phyloP scores from a whole-genome alignment of 805 yeast genomes.

The Ogataea pini region DNA sequence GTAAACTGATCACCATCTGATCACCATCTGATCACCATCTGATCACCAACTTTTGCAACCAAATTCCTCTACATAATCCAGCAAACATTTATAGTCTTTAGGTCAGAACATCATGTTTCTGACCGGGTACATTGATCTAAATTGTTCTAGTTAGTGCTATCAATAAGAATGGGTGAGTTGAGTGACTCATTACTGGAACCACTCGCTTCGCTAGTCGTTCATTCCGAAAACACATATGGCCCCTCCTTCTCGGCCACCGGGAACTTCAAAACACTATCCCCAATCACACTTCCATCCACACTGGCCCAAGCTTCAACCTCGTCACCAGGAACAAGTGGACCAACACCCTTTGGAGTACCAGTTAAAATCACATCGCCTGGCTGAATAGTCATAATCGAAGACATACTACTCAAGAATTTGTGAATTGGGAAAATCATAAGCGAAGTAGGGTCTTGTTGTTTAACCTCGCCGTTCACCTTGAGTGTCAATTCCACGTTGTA shows the following conservation, averaged over 20 bases:
- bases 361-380: slow-evolving; percentile 91
- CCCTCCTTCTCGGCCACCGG: slow-evolving; percentile 59
- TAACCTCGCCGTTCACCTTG: slow-evolving; percentile 66
- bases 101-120: background rate
- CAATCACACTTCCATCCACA: slow-evolving; percentile 56
- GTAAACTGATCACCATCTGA: no score
- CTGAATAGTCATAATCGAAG: slow-evolving; percentile 86
- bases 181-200: no score
- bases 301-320: slow-evolving; percentile 61
- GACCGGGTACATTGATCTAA: background rate
- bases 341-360: slow-evolving; percentile 99
- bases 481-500: slow-evolving; percentile 65
- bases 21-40: no score
- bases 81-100: no score
- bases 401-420: slow-evolving; percentile 74
- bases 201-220: background rate
- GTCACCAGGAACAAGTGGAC: slow-evolving; percentile 79
- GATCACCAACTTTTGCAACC: no score
- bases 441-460: slow-evolving; percentile 73
- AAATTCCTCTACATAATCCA: no score
- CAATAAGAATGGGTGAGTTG: background rate
- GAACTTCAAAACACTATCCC: slow-evolving; percentile 48
- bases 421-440: slow-evolving; percentile 90
- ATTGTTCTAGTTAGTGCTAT: no score
- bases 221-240: slow-evolving; percentile 49